Conservation (phyloP, 441 rosid species). For the Syzygium syzygioides region DNA sequence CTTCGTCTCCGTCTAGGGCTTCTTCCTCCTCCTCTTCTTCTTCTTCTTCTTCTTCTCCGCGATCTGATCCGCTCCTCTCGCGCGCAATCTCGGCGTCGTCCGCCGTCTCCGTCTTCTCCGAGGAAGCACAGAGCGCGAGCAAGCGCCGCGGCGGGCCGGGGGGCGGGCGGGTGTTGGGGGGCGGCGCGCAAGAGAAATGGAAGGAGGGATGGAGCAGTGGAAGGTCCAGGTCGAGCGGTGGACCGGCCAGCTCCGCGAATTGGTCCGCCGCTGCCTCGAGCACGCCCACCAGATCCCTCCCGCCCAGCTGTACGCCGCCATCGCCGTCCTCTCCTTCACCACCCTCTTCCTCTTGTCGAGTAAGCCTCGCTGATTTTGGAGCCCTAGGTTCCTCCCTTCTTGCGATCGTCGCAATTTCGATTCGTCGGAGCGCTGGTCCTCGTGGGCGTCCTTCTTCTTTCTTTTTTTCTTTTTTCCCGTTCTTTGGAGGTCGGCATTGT, state of each 20-base stretch:
- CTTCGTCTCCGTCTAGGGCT: not conserved
- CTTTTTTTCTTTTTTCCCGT: not conserved
- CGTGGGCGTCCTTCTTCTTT: not conserved
- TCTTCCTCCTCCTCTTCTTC: not conserved
- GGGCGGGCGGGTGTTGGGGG: not conserved
- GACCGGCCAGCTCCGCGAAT: constrained; percentile 30
- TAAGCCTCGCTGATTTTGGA: constrained; percentile 12
- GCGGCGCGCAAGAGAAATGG: constrained; percentile 20
- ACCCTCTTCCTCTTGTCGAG: constrained; percentile 47
- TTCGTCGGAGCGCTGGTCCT: not conserved
- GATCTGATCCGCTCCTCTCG: not conserved
- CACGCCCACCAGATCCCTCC: constrained; percentile 46
- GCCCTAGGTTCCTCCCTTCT: not conserved
- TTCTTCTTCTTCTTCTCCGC: not conserved
- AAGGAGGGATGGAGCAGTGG: constrained; percentile 55
- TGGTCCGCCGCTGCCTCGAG: constrained; percentile 40
- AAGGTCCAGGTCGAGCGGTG: constrained; percentile 28
- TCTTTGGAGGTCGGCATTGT: not conserved
- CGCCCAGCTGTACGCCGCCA: constrained; percentile 58
- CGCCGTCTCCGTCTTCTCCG: not conserved
- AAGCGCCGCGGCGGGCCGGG: not conserved
- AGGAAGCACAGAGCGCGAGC: not conserved
- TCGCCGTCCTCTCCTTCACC: constrained; percentile 45
- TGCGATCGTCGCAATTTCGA: not conserved
- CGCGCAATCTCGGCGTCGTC: not conserved